Base-by-base conservation (phyloP, 768 basidiomycete genomes). In the Hemileccinum impolitum region DNA sequence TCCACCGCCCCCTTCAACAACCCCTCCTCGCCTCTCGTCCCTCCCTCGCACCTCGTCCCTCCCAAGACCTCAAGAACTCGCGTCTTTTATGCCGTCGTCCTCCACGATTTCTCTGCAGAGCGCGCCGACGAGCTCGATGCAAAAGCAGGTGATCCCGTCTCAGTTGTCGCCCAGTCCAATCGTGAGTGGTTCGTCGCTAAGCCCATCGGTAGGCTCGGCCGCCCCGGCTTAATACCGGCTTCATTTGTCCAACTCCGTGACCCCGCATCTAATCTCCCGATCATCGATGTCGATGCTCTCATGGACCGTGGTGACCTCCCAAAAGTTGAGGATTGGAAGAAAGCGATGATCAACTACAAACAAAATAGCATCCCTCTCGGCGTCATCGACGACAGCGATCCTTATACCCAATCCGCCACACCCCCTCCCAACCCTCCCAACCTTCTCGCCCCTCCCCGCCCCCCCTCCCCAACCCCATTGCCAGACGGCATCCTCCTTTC, bases 131-230 rank as follows among this genome's bases (percentile, higher is more conserved):
- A 99, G 63, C 82, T 99, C 39, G 94, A 95, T 52, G 95, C 95
- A 2, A 93, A 88, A 61, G 81, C 85, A 1, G 95, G 94, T 31
- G 96, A 99, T 61, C 79, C 90, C 8, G 90, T 99, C 64, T 89
- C 94, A 15, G 92, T 99, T 52, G 96, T 98, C 48, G 96, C 96
- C 0, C 96, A 98, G 68, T 97, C 94, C n/a, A 99, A 98, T 64
- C 91, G 93, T 55, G 96, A 99, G 68, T 99, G 96, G 96, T 98
- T 97, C 68, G 96, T 99, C 41, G 96, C 96, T 23, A 99, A 99
- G 70, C 93, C 95, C 12, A 99, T 99, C 60, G 93, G 94, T 35
- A 79, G 83, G 47, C 80, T 99, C 17, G 95, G 96, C 26, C 87
- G 94, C 46, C 96, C 96, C 0, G 96, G 96, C 43, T 79, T 99